Evolutionary conservation across 345 rosid species (phyloP).

Genomic region (Fremontodendron californicum): DNA sequence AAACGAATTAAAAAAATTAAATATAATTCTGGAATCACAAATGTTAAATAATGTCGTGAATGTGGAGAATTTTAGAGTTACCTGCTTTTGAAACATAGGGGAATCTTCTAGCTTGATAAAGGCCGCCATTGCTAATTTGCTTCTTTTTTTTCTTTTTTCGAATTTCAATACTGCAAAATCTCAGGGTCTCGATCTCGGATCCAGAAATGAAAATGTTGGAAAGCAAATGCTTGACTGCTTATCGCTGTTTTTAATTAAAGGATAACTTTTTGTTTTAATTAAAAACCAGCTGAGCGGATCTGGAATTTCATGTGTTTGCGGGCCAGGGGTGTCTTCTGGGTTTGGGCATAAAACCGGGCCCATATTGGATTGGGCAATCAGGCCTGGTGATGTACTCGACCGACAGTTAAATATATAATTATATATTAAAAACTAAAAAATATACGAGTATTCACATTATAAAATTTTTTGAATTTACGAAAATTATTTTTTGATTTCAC

Average conservation of each 20-base stretch:
- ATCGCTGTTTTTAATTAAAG: not conserved
- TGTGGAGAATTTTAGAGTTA: not conserved
- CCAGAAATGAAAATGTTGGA: conserved; percentile 1
- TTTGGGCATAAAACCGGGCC: not conserved
- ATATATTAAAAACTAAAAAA: too few species aligned
- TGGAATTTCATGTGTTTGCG: not conserved
- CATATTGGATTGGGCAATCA: not conserved
- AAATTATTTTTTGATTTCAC: too few species aligned
- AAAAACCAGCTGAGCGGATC: not conserved
- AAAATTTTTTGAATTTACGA: too few species aligned
- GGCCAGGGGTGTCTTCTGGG: not conserved
- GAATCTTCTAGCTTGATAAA: conserved; percentile 70
- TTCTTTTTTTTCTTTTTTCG: not conserved
- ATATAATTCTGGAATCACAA: not conserved
- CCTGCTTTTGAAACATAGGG: conserved; percentile 77
- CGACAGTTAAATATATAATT: too few species aligned
- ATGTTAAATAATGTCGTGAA: not conserved
- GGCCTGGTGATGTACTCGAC: too few species aligned
- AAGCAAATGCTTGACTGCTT: not conserved
- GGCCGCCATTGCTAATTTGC: conserved; percentile 36
- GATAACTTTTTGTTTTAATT: not conserved
- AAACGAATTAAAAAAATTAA: not conserved
- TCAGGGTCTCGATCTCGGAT: conserved; percentile 8
- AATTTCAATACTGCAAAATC: not conserved
- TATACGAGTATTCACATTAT: too few species aligned